phyloP scores from a whole-genome alignment of 2,329 filamentous ascomycete genomes.

The Alternaria ethzedia region DNA sequence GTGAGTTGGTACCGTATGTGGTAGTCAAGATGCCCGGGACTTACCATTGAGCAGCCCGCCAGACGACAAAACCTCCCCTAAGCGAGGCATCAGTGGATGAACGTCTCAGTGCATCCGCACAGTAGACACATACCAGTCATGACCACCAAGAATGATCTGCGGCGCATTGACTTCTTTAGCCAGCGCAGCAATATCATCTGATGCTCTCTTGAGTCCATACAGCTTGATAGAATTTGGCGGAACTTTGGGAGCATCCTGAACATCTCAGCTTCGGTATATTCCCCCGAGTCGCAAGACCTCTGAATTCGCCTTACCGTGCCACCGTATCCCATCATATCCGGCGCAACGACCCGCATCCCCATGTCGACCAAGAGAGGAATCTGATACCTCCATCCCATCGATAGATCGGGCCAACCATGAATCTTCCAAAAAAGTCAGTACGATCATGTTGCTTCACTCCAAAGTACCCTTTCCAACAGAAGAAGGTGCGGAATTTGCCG shows the following conservation, averaged over 20 bases:
- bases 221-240: conserved; percentile 66
- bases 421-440: conserved; percentile 50
- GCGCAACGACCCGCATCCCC: conserved; percentile 79
- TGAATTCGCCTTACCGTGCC: conserved; percentile 61
- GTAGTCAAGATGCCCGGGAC: not conserved
- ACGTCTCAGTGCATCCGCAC: not conserved
- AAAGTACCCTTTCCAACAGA: not conserved
- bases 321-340: conserved; percentile 88
- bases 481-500: not conserved
- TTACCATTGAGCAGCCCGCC: conserved; percentile 72
- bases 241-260: conserved; percentile 53
- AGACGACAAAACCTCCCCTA: conserved; percentile 78
- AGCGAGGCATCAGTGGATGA: conserved; percentile 2
- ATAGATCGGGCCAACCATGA: conserved; percentile 84
- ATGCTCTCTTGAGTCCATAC: conserved; percentile 73
- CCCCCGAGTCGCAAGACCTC: not conserved
- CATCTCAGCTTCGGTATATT: not conserved
- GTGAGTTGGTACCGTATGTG: not conserved
- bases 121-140: conserved; percentile 70
- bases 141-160: conserved; percentile 80
- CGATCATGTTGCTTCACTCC: not conserved
- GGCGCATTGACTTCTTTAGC: conserved; percentile 63
- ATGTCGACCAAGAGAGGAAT: conserved; percentile 76
- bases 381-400: conserved; percentile 88
- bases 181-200: conserved; percentile 77